Base-by-base conservation (phyloP, 176 grass and related monocot species). In the Bromus sterilis region DNA sequence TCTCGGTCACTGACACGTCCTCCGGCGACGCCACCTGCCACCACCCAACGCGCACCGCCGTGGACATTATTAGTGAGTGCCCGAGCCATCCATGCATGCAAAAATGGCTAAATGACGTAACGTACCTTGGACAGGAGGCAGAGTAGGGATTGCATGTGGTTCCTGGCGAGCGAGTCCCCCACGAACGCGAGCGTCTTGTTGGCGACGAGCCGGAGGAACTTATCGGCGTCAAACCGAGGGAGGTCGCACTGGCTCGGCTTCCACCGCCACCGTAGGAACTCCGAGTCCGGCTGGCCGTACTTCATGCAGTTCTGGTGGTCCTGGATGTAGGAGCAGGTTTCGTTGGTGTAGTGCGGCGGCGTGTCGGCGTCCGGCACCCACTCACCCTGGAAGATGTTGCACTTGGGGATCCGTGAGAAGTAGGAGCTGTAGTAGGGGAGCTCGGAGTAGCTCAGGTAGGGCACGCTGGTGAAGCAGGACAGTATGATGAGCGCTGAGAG, bases 211-310 rank as follows among this genome's bases (percentile, higher is more conserved):
- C 28, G 30, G 43, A 90, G 78, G 83, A 90, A 90, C 83, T 39
- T 85, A 36, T 78, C 36, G 4, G 83, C 66, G 36, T 90, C 84
- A 56, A 90, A 90, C n/a, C 74, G 74, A 5, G 79, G 83, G 37
- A 90, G 88, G 36, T 90, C 88, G 74, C 88, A 83, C 26, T 12
- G 74, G 11, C 62, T 40, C 1, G 88, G 88, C 83, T 86, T 73
- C 88, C 88, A 90, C 29, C 88, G 72, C 88, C 88, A 90, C 67
- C 59, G 78, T 56, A 86, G 83, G 88, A 82, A 90, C 31, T 74
- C 83, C 48, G 49, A 26, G 74, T 90, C 83, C 13, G 88, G 88
- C 18, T 83, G 83, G 57, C 88, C 88, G 24, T 66, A 86, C n/a
- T 21, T 57, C 79, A 89, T 57, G 88, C 88, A 90, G 46, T 90